phyloP scores from a whole-genome alignment of 108 stramenopile species.

The Pseudonitzschia multiseries region DNA sequence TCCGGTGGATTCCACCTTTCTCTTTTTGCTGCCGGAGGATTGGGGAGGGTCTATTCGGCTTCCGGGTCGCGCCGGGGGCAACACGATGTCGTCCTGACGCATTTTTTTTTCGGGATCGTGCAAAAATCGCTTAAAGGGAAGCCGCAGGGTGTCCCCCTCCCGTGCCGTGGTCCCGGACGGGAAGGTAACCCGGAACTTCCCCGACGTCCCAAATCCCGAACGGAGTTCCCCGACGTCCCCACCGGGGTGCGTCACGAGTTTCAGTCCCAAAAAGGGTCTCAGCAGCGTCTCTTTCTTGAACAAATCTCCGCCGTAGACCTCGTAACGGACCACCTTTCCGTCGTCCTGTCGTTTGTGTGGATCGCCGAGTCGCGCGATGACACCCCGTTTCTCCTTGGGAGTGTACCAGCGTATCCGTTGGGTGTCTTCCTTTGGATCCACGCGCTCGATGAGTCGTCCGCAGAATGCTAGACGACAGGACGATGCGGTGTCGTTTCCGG shows the following conservation, averaged over 20 bases:
- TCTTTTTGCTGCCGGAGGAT: slow-evolving; percentile 49
- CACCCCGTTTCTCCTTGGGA: slow-evolving; percentile 71
- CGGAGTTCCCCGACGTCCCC: slow-evolving; percentile 81
- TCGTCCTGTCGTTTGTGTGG: slow-evolving; percentile 71
- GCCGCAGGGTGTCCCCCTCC: slow-evolving; percentile 68
- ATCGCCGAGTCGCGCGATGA: slow-evolving; percentile 72
- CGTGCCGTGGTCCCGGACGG: slow-evolving; percentile 69
- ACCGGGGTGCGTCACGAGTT: slow-evolving; percentile 63
- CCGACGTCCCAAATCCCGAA: slow-evolving; percentile 88
- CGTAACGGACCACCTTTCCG: slow-evolving; percentile 73
- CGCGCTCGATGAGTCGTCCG: slow-evolving; percentile 75
- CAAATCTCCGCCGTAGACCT: slow-evolving; percentile 82
- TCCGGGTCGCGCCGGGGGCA: slow-evolving; percentile 65
- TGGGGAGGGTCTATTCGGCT: slow-evolving; percentile 54
- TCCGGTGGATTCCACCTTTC: slow-evolving; percentile 51
- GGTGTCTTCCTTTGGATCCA: slow-evolving; percentile 36
- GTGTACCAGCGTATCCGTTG: slow-evolving; percentile 64
- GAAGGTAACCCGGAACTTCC: slow-evolving; percentile 88
- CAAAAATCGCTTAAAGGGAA: slow-evolving; percentile 81
- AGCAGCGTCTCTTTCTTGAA: slow-evolving; percentile 92
- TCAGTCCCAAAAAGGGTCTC: slow-evolving; percentile 83
- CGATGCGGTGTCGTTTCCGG: slow-evolving; percentile 23
- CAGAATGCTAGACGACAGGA: slow-evolving; percentile 93
- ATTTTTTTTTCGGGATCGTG: slow-evolving; percentile 82
- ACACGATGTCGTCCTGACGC: slow-evolving; percentile 63